Conservation (phyloP, 2,329 filamentous ascomycete species). For the Blastomyces emzantsi region DNA sequence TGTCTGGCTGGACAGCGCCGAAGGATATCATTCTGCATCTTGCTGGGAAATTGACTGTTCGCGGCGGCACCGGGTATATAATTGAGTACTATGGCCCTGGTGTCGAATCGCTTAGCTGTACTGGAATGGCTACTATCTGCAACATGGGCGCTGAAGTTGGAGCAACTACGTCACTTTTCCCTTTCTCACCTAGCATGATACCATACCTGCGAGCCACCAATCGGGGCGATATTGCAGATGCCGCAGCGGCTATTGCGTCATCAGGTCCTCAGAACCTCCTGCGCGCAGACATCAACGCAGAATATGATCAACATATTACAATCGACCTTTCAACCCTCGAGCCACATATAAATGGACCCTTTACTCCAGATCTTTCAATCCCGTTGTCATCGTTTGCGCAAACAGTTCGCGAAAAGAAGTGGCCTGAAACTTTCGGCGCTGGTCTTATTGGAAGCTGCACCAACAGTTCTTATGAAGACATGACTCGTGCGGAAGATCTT, state of each 20-base stretch:
- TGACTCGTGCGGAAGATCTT: conserved; percentile 88
- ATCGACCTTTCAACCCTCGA: conserved; percentile 87
- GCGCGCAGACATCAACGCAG: conserved; percentile 65
- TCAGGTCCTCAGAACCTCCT: conserved; percentile 57
- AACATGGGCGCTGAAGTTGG: conserved; percentile 89
- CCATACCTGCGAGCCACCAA: conserved; percentile 83
- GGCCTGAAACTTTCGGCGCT: conserved; percentile 85
- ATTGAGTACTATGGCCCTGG: conserved; percentile 92
- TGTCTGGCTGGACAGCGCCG: conserved; percentile 84
- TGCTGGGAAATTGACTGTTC: conserved; percentile 81
- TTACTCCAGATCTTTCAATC: conserved; percentile 90
- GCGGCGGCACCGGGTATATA: conserved; percentile 87
- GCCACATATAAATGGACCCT: conserved; percentile 94
- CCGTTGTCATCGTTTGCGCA: conserved; percentile 85
- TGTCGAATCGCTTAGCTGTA: conserved; percentile 79
- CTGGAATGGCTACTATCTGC: conserved; percentile 84
- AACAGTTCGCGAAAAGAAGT: conserved; percentile 71
- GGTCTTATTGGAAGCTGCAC: conserved; percentile 97
- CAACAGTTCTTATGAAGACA: conserved; percentile 97
- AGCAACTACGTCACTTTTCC: conserved; percentile 93
- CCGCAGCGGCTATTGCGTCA: conserved; percentile 54
- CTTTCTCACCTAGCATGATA: conserved; percentile 73
- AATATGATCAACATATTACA: conserved; percentile 84
- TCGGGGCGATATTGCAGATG: conserved; percentile 58
- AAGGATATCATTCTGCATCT: conserved; percentile 93